phyloP scores from a whole-genome alignment of 2,329 filamentous ascomycete genomes.

The Fusarium sp. region DNA sequence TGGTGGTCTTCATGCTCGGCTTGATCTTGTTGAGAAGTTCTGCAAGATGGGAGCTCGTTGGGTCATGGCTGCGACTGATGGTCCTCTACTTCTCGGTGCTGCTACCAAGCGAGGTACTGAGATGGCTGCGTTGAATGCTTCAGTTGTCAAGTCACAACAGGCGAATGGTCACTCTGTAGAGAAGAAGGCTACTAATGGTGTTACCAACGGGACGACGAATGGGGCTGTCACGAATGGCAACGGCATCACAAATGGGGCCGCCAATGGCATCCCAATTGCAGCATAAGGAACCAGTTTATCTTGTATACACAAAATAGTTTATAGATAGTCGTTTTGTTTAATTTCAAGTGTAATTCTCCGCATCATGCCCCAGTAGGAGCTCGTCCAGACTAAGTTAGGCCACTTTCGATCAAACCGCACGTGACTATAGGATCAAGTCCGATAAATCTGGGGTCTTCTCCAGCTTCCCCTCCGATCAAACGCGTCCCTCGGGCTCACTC shows the following conservation, averaged over 20 bases:
- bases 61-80: constrained; percentile 47
- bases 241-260: not conserved
- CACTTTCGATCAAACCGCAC: not conserved
- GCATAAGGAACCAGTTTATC: not conserved
- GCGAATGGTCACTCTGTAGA: not conserved
- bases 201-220: not conserved
- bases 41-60: constrained; percentile 45
- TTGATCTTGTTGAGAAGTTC: constrained; percentile 54
- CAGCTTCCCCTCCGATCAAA: not conserved
- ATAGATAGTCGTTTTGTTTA: not conserved
- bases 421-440: constrained; percentile 15
- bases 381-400: not conserved
- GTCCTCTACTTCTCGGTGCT: constrained; percentile 40
- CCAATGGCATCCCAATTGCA: not conserved
- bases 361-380: not conserved
- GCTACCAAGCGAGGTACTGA: constrained; percentile 40
- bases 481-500: constrained; percentile 7
- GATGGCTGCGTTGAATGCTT: constrained; percentile 39
- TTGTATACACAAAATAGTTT: not conserved
- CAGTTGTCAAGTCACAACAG: constrained; percentile 8
- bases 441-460: constrained; percentile 1
- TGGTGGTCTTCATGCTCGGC: constrained; percentile 52
- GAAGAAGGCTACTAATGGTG: not conserved
- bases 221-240: not conserved
- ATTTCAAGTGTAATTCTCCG: not conserved